Evolutionary conservation across 1,284 basidiomycete genomes (phyloP).

Genomic region (Trichosporon faecale): DNA sequence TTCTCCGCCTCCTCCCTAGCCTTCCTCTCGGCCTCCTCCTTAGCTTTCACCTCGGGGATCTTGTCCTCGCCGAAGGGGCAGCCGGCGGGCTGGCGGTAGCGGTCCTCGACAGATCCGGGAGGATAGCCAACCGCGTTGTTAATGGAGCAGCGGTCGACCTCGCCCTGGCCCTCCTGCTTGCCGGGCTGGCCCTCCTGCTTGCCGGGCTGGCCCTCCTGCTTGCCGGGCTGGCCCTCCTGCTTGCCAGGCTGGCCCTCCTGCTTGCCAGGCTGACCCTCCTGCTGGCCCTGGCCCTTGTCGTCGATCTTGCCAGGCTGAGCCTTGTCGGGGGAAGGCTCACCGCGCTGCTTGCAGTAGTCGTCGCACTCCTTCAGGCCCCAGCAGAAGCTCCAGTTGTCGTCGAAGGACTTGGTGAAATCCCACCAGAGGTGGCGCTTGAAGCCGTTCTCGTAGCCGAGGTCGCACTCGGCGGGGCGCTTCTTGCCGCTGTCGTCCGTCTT

Average conservation of each 20-base stretch:
- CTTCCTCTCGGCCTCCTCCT: neutral
- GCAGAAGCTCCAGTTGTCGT: neutral
- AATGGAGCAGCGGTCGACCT: neutral
- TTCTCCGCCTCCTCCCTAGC: neutral
- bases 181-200: no score
- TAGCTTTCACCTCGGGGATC: neutral
- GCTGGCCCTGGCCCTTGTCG: neutral
- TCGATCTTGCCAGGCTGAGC: neutral
- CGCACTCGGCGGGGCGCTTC: constrained; percentile 74
- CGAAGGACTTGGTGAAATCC: neutral
- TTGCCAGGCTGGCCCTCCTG: no score
- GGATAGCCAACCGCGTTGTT: neutral
- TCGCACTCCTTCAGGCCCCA: neutral
- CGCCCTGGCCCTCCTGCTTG: neutral
- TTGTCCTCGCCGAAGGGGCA: neutral
- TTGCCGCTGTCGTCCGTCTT: constrained; percentile 90
- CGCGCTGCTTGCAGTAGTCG: neutral
- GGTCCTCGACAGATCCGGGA: neutral
- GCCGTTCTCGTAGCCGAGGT: neutral
- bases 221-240: no score
- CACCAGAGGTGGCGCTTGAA: constrained; percentile 3
- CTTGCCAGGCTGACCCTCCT: no score
- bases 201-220: no score
- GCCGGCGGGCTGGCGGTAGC: neutral
- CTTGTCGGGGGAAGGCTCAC: neutral